Percentiles rank a stretch among this genome's conserved stretches.
phyloP scores from a whole-genome alignment of 805 yeast species.

The Wickerhamiella cacticola region DNA sequence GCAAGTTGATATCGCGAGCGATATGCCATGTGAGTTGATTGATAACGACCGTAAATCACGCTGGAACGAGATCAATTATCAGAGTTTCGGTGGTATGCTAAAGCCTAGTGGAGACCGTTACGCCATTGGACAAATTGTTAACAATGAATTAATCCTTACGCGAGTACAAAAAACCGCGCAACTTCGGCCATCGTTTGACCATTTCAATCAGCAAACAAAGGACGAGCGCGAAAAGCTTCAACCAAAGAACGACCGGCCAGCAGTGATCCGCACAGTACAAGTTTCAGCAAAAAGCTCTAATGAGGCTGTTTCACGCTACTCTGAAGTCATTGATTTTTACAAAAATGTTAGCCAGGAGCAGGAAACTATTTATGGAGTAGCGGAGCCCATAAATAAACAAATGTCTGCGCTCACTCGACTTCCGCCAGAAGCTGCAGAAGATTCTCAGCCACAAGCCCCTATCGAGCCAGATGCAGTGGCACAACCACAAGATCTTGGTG shows the following conservation, averaged over 20 bases:
- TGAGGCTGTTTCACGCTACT: slow-evolving; percentile 48
- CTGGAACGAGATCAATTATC: slow-evolving; percentile 52
- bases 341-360: slow-evolving; percentile 53
- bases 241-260: slow-evolving; percentile 30
- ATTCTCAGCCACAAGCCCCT: too few species aligned
- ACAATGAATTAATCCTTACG: slow-evolving; percentile 46
- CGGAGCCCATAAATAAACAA: neutral
- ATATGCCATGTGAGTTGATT: slow-evolving; percentile 47
- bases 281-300: slow-evolving; percentile 58
- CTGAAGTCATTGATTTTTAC: slow-evolving; percentile 58
- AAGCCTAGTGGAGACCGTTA: slow-evolving; percentile 25
- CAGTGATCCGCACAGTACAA: slow-evolving; percentile 53
- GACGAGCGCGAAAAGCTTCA: neutral
- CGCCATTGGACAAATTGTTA: slow-evolving; percentile 32
- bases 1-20: slow-evolving; percentile 67
- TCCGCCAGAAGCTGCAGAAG: neutral
- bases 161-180: slow-evolving; percentile 63
- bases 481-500: neutral
- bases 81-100: slow-evolving; percentile 61
- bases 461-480: neutral
- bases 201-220: slow-evolving; percentile 51
- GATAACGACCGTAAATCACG: slow-evolving; percentile 50
- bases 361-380: slow-evolving; percentile 24
- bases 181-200: slow-evolving; percentile 67
- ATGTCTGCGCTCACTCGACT: neutral